Evolutionary conservation across 2,329 filamentous ascomycete species (phyloP).

Genomic region (Cadophora malorum): DNA sequence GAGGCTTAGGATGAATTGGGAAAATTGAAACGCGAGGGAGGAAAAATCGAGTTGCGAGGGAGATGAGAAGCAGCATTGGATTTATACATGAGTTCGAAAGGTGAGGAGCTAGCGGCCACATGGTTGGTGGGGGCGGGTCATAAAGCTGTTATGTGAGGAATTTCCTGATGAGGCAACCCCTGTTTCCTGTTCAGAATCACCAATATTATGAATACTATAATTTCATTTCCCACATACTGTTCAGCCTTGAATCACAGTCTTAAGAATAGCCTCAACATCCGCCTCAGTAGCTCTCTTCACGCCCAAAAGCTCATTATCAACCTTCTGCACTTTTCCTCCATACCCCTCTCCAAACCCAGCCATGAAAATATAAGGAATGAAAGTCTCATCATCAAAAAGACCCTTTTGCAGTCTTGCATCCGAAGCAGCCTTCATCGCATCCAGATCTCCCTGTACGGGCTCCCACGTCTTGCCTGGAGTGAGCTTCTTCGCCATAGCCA

Average conservation of each 20-base stretch:
- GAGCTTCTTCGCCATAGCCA: conserved; percentile 46
- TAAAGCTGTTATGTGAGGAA: too few species aligned
- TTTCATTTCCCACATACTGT: neutral
- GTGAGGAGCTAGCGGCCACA: too few species aligned
- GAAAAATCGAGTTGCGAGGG: too few species aligned
- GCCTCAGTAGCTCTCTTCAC: conserved; percentile 51
- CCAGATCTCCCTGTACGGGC: conserved; percentile 33
- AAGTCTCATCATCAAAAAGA: neutral
- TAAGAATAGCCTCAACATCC: conserved; percentile 48
- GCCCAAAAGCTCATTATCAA: conserved; percentile 52
- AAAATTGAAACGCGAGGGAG: too few species aligned
- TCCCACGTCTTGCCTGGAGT: conserved; percentile 43
- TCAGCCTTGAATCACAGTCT: conserved; percentile 8
- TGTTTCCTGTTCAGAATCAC: too few species aligned
- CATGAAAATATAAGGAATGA: conserved; percentile 46
- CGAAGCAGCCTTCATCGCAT: conserved; percentile 4
- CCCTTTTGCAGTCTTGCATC: neutral
- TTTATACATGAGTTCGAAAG: too few species aligned
- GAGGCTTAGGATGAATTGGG: too few species aligned
- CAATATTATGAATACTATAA: too few species aligned
- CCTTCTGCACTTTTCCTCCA: conserved; percentile 46
- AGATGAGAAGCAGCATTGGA: too few species aligned
- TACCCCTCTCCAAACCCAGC: conserved; percentile 47
- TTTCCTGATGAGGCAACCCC: too few species aligned
- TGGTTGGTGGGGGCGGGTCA: too few species aligned